These are phyloP conservation scores for Fusarium tanahbumbuense DNA, from an alignment of 2,329 filamentous ascomycete species.

Conservation along the genomic window DNA sequence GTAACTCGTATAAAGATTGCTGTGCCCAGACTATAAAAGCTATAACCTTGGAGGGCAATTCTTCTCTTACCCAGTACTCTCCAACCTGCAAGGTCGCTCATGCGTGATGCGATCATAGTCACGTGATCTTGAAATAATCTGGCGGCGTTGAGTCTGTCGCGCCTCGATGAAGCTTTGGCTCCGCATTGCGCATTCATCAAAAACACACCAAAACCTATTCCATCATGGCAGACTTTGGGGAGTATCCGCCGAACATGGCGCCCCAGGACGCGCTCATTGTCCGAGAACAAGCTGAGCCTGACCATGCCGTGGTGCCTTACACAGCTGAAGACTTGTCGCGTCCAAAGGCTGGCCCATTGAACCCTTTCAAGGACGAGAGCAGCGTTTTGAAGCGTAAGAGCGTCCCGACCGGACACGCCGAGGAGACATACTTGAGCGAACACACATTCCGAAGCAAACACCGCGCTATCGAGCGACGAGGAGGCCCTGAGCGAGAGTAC, in stretches of 20 bases:
- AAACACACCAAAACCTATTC: not conserved
- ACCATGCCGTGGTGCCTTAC: slow-evolving; percentile 72
- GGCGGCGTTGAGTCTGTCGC: slow-evolving; percentile 22
- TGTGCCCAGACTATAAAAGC: not conserved
- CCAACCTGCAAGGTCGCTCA: slow-evolving; percentile 2
- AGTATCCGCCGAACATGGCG: slow-evolving; percentile 74
- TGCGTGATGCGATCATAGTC: slow-evolving; percentile 30
- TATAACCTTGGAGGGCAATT: not conserved
- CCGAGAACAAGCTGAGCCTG: slow-evolving; percentile 63
- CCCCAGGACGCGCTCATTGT: slow-evolving; percentile 72
- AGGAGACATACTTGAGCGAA: slow-evolving; percentile 91
- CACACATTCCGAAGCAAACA: slow-evolving; percentile 90
- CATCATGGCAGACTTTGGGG: slow-evolving; percentile 70
- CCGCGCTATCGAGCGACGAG: slow-evolving; percentile 79
- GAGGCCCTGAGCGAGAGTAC: slow-evolving; percentile 66
- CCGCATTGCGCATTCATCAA: slow-evolving; percentile 25
- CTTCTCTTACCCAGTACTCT: not conserved
- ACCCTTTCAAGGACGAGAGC: slow-evolving; percentile 77
- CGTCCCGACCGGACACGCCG: slow-evolving; percentile 84
- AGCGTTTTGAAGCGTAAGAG: slow-evolving; percentile 79
- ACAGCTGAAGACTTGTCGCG: slow-evolving; percentile 79
- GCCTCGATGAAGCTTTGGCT: slow-evolving; percentile 10
- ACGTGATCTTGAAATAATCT: slow-evolving; percentile 30
- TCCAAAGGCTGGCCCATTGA: slow-evolving; percentile 74
- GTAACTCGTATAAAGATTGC: not conserved